Conservation (phyloP, 129 eudicot species). For the Glebionis coronaria region DNA sequence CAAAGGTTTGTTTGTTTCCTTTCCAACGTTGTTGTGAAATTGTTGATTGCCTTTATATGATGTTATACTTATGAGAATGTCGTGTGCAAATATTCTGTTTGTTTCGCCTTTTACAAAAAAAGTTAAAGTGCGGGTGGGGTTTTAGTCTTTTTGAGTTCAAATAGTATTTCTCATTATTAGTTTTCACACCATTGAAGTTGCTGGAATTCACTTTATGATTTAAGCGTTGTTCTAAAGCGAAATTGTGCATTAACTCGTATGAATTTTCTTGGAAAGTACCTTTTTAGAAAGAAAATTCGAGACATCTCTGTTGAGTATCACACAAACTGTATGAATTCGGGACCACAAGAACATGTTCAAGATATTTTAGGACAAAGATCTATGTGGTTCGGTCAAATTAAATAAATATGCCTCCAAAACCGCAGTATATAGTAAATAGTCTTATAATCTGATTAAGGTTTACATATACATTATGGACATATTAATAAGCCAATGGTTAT, state of each 20-base stretch:
- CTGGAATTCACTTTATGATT: no score
- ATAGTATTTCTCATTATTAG: no score
- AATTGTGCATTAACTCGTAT: not conserved
- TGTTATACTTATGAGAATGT: conserved; percentile 20
- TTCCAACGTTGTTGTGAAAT: not conserved
- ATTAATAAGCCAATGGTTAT: not conserved
- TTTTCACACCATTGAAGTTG: conserved; percentile 6
- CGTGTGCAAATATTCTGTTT: not conserved
- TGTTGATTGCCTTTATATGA: conserved; percentile 7
- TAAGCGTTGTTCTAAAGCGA: not conserved
- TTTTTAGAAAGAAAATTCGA: no score
- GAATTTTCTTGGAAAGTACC: not conserved
- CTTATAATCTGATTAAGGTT: not conserved
- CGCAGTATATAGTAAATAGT: not conserved
- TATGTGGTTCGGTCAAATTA: no score
- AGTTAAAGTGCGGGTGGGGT: conserved; percentile 16
- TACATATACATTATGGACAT: not conserved
- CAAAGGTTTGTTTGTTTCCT: conserved; percentile 18
- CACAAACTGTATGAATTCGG: no score
- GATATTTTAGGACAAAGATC: no score
- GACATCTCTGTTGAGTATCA: no score
- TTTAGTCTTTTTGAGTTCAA: not conserved
- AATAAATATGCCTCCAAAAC: no score
- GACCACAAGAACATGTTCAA: no score
- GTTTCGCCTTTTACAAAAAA: conserved; percentile 7